These are phyloP conservation scores for Sclerotiophoma versabilis DNA, from an alignment of 2,329 filamentous ascomycete genomes.

Conservation along the genomic window DNA sequence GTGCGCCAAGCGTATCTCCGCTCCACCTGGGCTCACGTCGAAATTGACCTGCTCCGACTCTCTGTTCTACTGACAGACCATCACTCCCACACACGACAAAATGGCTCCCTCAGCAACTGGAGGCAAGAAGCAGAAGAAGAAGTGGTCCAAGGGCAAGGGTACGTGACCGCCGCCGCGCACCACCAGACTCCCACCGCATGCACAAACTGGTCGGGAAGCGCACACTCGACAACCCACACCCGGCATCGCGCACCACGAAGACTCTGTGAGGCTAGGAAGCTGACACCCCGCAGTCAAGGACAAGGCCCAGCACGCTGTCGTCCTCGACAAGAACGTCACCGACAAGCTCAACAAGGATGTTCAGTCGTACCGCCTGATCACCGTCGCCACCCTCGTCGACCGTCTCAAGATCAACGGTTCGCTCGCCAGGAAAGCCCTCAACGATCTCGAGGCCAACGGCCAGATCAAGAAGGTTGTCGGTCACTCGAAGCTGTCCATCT, in stretches of 20 bases:
- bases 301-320: constrained; percentile 99
- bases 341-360: constrained; percentile 99
- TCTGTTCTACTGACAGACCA: constrained; percentile 9
- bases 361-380: constrained; percentile 99
- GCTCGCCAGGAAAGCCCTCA: constrained; percentile 86
- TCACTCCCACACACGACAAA: constrained; percentile 19
- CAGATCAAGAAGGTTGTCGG: constrained; percentile 97
- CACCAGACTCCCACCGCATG: constrained; percentile 18
- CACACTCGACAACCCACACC: constrained; percentile 3
- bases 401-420: constrained; percentile 99
- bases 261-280: constrained; percentile 14
- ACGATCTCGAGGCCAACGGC: constrained; percentile 96
- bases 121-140: constrained; percentile 84
- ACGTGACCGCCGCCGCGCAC: constrained; percentile 45
- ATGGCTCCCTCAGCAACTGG: constrained; percentile 64
- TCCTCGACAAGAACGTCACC: constrained; percentile 96
- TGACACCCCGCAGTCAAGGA: constrained; percentile 83
- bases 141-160: constrained; percentile 73
- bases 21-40: too few species aligned
- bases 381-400: constrained; percentile 97
- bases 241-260: constrained; percentile 7
- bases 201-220: not conserved
- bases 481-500: constrained; percentile 98
- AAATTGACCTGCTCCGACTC: not conserved
- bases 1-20: not conserved